Evolutionary conservation across 2,329 filamentous ascomycete genomes (phyloP), one percentile per base, ranked within the genome.

Genomic region (Clarireedia hainanense): DNA sequence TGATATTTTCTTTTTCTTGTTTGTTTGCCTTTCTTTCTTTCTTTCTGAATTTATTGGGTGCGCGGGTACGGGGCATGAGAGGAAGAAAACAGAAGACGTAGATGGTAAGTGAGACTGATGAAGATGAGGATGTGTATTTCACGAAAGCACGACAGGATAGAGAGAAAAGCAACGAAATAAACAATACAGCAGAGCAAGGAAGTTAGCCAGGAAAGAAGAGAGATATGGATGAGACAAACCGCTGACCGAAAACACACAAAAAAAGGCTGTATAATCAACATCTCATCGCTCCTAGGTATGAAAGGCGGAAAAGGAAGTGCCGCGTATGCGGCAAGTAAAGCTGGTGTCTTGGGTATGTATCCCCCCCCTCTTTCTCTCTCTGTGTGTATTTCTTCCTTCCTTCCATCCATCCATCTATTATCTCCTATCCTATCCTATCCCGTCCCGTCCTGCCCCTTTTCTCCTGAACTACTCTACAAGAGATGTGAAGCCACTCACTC

Each of bases 301-400:
- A 84, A 85, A 57, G 86, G 84, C 0, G 87, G 85, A 0, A 75
- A 75, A 2, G 91, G 91, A 6, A 84, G 86, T 12, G 80, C 85
- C 4, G 80, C 84, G 0, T 94, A 94, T 68, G 84, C 86, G 5
- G 88, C 89, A 6, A 85, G 85, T 45, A 95, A 95, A 69, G 89
- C 90, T 5, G 90, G 89, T 2, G 73, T 95, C 1, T 70, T 94
- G 15, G 87, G 87, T 78, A 72, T 62, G 75, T 57, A 39, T 53
- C 24, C 9, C 15, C 14, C 12, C 20, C 2, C 20, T 20, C 20
- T 20, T 2, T 20, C 20, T 20, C 20, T 20, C 20, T 20, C 20
- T 52, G 6, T 14, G 20, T 14, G 3, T 9, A n/a, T 20, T 42
- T 6, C 7, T 3, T n/a, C 24, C 14, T 36, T 39, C 9, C 14